Conservation (phyloP, 345 rosid genomes). For the Brassica incana region DNA sequence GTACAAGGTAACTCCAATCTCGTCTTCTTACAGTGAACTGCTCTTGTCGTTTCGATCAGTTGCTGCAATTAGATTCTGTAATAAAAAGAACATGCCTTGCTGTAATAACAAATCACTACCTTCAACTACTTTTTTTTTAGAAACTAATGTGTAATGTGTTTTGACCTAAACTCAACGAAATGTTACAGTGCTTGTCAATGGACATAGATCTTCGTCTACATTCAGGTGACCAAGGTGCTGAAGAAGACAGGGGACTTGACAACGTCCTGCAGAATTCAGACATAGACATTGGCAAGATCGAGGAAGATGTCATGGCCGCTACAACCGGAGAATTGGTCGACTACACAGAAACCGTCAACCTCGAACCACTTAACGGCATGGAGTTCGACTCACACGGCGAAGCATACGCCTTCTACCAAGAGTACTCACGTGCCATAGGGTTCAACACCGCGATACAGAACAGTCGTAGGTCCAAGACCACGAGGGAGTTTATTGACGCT, state of each 20-base stretch:
- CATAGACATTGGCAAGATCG: conserved; percentile 41
- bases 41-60: neutral
- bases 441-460: conserved; percentile 70
- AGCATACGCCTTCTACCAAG: conserved; percentile 72
- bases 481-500: conserved; percentile 69
- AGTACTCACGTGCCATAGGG: conserved; percentile 66
- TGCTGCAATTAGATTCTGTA: neutral
- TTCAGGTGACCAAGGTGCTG: conserved; percentile 62
- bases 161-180: neutral
- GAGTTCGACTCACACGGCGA: conserved; percentile 71
- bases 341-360: conserved; percentile 40
- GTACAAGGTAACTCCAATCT: neutral
- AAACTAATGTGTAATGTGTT: neutral
- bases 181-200: conserved; percentile 35
- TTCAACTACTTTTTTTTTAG: neutral
- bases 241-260: conserved; percentile 47
- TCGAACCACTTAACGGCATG: conserved; percentile 65
- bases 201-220: conserved; percentile 69
- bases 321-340: conserved; percentile 20
- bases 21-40: neutral
- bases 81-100: neutral
- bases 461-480: conserved; percentile 68
- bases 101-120: neutral
- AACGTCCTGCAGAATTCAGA: conserved; percentile 45
- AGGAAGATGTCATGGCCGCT: conserved; percentile 18